Conservation (phyloP, 2,329 filamentous ascomycete species). For the Fusarium pseudonygamai region DNA sequence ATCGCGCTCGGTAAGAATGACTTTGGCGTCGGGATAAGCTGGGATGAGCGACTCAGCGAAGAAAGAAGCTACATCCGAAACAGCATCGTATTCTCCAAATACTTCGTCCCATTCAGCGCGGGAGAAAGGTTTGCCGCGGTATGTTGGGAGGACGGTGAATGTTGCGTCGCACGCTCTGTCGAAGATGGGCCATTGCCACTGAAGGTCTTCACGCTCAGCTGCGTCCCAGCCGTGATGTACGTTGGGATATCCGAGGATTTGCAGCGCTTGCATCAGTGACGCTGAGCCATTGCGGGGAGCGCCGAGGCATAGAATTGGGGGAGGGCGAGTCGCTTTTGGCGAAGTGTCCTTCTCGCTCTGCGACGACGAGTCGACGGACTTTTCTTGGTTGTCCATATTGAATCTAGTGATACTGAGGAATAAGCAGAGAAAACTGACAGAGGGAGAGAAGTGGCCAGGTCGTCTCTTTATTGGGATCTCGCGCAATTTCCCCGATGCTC, state of each 20-base stretch:
- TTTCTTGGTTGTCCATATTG: background rate
- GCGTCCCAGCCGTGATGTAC: constrained; percentile 32
- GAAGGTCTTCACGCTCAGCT: background rate
- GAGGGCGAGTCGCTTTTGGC: background rate
- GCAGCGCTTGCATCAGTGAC: constrained; percentile 28
- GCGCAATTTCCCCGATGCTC: background rate
- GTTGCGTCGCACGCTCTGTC: constrained; percentile 20
- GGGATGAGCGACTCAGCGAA: constrained; percentile 40
- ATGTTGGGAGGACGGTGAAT: constrained; percentile 26
- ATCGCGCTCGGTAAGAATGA: constrained; percentile 43
- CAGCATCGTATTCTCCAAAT: constrained; percentile 38
- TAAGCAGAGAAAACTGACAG: background rate
- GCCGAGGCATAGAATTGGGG: constrained; percentile 15
- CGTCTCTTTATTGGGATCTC: background rate
- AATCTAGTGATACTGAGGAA: accelerated
- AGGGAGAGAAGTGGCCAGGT: too few species aligned
- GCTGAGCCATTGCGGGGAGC: constrained; percentile 25
- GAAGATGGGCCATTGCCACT: constrained; percentile 27
- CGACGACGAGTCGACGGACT: background rate
- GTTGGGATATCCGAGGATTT: constrained; percentile 20
- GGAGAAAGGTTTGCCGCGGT: constrained; percentile 30
- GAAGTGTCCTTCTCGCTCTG: background rate
- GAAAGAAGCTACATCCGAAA: constrained; percentile 40
- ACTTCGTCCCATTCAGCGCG: constrained; percentile 39
- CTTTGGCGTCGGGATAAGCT: constrained; percentile 45